Base-by-base conservation (phyloP, 2,329 filamentous ascomycete species). In the Camptophora hylomeconis region DNA sequence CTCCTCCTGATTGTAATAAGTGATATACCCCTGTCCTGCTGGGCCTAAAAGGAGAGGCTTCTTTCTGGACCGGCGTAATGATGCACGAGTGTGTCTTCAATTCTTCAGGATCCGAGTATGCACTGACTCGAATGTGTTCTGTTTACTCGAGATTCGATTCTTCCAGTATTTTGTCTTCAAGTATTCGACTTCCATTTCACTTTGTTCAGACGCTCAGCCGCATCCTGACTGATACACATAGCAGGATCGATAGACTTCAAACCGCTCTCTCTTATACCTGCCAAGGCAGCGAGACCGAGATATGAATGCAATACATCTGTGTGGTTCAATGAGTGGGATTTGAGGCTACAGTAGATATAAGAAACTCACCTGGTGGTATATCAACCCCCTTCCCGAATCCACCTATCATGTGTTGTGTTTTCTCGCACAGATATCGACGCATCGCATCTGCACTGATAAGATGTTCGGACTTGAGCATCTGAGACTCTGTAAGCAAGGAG, bases 391-490 rank as follows among this genome's bases (percentile, higher is more conserved):
- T 87, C n/a, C 72, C 71, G 52, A 89, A 89, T 1, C 81, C 81
- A 23, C 81, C 81, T 14, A 94, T 79, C 11, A 72, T 51, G 53
- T 95, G 87, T 49, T 94, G 83, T 1, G 83, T 93, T 48, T 84
- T 77, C 28, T 80, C 72, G 7, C 94, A 65, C 8, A 98, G 62
- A 54, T 89, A 95, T 26, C 68, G 66, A n/a, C 82, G 71, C 24
- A 79, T 72, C 0, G 74, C 65, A 7, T 52, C 48, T 4, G 57
- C 52, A 33, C 76, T 63, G 16, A 83, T 54, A n/a, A 84, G 56
- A 2, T 65, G 51, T 8, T 63, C 53, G 32, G 67, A 55, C 17
- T 67, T 63, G 7, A 80, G 58, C 43, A 80, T 70, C 61, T 76
- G 37, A 3, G 40, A 39, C 22, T 30, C 16, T 5, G 17, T 28